Conservation (phyloP, 192 early-diverging fungal genomes). For the Coemansia sp. region DNA sequence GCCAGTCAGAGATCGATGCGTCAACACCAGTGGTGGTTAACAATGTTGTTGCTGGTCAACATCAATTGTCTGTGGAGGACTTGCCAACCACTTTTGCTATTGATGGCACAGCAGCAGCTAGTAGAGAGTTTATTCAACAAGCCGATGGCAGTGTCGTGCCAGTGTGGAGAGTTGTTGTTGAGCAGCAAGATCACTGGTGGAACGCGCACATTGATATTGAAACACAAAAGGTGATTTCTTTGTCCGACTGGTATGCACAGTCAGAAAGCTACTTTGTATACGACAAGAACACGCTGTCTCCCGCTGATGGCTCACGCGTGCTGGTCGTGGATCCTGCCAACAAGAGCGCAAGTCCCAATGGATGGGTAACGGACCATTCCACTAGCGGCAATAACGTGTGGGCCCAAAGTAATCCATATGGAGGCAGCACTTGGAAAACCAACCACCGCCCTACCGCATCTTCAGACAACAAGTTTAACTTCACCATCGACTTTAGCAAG, state of each 20-base stretch:
- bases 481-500: conserved; percentile 59
- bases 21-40: neutral
- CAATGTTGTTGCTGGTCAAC: neutral
- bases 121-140: conserved; percentile 62
- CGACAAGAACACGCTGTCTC: conserved; percentile 76
- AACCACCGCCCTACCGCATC: conserved; percentile 60
- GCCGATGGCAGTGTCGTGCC: conserved; percentile 58
- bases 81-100: conserved; percentile 35
- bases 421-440: conserved; percentile 71
- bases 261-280: conserved; percentile 75
- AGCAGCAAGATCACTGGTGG: conserved; percentile 83
- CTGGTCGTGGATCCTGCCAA: conserved; percentile 58
- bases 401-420: conserved; percentile 84
- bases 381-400: conserved; percentile 88
- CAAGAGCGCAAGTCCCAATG: conserved; percentile 62
- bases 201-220: conserved; percentile 63
- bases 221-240: conserved; percentile 59
- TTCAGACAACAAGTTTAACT: conserved; percentile 60
- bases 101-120: conserved; percentile 43
- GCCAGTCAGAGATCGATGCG: neutral
- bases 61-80: conserved; percentile 9
- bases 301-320: conserved; percentile 61
- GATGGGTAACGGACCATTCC: conserved; percentile 74
- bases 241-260: conserved; percentile 84
- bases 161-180: conserved; percentile 78